Percentiles rank a stretch among this genome's conserved stretches.
Evolutionary conservation across 768 basidiomycete genomes (phyloP).

Genomic region (Nevesoporus exiguus): DNA sequence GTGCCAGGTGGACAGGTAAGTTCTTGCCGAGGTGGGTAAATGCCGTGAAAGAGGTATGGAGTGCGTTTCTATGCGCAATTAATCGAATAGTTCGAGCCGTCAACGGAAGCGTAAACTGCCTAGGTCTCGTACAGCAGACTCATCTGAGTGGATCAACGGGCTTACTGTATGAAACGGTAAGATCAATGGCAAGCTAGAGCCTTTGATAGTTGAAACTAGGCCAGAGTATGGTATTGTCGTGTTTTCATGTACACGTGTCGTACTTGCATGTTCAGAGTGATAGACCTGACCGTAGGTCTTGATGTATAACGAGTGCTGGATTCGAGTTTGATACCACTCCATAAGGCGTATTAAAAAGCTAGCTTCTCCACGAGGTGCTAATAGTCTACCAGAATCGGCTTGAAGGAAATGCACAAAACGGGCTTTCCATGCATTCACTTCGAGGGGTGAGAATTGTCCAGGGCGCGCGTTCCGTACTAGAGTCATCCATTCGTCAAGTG

Average conservation of each 20-base stretch:
- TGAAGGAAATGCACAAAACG: constrained; percentile 32
- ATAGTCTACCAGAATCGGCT: constrained; percentile 16
- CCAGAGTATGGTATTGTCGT: constrained; percentile 16
- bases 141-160: not conserved
- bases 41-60: constrained; percentile 42
- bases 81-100: constrained; percentile 40
- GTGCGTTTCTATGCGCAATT: constrained; percentile 46
- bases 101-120: constrained; percentile 46
- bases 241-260: constrained; percentile 6
- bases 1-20: constrained; percentile 38
- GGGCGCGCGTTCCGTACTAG: constrained; percentile 30
- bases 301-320: constrained; percentile 44
- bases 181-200: constrained; percentile 38
- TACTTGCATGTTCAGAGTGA: constrained; percentile 12
- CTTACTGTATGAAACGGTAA: constrained; percentile 49
- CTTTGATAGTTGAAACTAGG: constrained; percentile 23
- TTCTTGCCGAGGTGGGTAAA: constrained; percentile 31
- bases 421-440: constrained; percentile 31
- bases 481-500: constrained; percentile 37
- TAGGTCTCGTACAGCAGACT: not conserved
- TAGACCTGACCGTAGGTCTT: constrained; percentile 32
- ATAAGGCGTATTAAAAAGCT: constrained; percentile 44
- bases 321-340: constrained; percentile 40
- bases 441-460: constrained; percentile 22
- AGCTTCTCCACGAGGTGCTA: constrained; percentile 34